Conservation (phyloP, 2,329 filamentous ascomycete genomes). For the Reticulascus tulasneorum region DNA sequence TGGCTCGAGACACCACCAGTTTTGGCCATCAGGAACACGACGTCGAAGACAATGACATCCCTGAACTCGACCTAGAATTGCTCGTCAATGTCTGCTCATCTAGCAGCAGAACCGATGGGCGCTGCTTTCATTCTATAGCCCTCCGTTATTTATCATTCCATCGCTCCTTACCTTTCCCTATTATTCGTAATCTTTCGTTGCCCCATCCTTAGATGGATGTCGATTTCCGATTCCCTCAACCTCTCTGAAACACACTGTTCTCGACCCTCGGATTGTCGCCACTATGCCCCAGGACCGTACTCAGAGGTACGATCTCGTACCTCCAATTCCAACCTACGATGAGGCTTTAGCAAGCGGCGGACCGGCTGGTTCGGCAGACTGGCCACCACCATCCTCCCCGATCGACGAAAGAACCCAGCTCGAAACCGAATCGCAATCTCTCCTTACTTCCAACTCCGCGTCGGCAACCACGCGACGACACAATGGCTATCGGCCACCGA, state of each 20-base stretch:
- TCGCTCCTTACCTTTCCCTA: conserved; percentile 5
- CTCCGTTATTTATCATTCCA: conserved; percentile 3
- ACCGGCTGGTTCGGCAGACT: conserved; percentile 24
- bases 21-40: too few species aligned
- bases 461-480: conserved; percentile 39
- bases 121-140: conserved; percentile 9
- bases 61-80: too few species aligned
- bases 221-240: background rate
- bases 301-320: conserved; percentile 34
- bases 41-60: too few species aligned
- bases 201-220: background rate
- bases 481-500: conserved; percentile 70
- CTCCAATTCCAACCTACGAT: conserved; percentile 35
- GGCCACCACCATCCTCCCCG: conserved; percentile 25
- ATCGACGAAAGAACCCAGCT: conserved; percentile 58
- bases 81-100: conserved; percentile 11
- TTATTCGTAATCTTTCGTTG: conserved; percentile 5
- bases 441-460: conserved; percentile 50
- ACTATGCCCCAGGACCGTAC: conserved; percentile 14
- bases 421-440: conserved; percentile 72
- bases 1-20: too few species aligned
- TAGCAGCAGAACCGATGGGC: conserved; percentile 10
- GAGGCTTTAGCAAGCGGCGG: conserved; percentile 34
- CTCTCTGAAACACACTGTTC: background rate
- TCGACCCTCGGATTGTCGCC: background rate